Percentiles rank a stretch among this genome's conserved stretches.
Conservation (phyloP, 2,329 filamentous ascomycete genomes). For the Diaporthe longicolla region DNA sequence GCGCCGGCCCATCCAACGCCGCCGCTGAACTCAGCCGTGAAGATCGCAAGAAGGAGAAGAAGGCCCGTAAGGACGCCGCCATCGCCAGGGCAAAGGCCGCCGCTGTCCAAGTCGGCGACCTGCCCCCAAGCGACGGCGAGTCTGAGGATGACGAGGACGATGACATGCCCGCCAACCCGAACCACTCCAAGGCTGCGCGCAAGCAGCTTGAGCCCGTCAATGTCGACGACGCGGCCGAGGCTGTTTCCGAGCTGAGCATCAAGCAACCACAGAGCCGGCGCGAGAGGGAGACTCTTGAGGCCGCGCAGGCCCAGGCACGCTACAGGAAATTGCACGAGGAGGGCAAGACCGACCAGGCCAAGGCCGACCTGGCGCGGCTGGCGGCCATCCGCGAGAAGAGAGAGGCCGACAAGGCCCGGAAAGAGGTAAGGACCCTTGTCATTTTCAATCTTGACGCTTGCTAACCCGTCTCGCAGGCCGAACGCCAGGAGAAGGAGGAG, state of each 20-base stretch:
- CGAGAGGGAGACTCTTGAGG: slow-evolving; percentile 83
- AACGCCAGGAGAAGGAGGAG: slow-evolving; percentile 70
- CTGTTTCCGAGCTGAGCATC: slow-evolving; percentile 68
- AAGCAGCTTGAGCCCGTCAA: slow-evolving; percentile 65
- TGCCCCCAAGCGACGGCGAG: slow-evolving; percentile 81
- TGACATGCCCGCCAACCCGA: slow-evolving; percentile 89
- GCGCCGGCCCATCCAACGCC: slow-evolving; percentile 55
- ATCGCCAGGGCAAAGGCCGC: slow-evolving; percentile 81
- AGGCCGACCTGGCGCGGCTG: slow-evolving; percentile 88
- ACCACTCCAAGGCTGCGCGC: slow-evolving; percentile 84
- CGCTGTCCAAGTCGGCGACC: slow-evolving; percentile 84
- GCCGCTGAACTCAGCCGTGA: slow-evolving; percentile 78
- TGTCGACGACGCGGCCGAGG: slow-evolving; percentile 67
- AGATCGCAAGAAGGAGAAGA: slow-evolving; percentile 87
- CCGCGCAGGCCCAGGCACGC: slow-evolving; percentile 87
- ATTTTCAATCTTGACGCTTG: background rate
- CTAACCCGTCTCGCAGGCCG: slow-evolving; percentile 61
- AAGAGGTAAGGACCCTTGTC: slow-evolving; percentile 73
- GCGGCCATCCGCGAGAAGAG: slow-evolving; percentile 87
- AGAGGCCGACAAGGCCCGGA: slow-evolving; percentile 84
- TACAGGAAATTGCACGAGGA: slow-evolving; percentile 94
- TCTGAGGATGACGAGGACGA: slow-evolving; percentile 71
- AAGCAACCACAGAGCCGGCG: slow-evolving; percentile 59
- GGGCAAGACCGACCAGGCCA: slow-evolving; percentile 96
- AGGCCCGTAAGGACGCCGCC: slow-evolving; percentile 91